These are phyloP conservation scores for Noccaea bulbosa DNA, from an alignment of 345 rosid species.

Conservation along the genomic window DNA sequence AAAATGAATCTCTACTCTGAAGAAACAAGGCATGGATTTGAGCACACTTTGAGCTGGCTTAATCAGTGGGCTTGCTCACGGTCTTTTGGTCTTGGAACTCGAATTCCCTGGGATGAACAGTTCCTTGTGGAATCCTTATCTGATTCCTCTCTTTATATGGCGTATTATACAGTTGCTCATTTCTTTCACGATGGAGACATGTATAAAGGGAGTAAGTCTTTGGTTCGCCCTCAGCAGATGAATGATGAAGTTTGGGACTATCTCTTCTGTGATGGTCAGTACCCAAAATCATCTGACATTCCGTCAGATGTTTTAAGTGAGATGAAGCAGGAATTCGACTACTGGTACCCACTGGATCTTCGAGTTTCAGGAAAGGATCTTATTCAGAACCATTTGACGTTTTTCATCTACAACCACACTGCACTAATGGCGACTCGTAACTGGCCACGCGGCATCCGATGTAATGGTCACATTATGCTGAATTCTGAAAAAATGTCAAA, in stretches of 20 bases:
- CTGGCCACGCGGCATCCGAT: slow-evolving; percentile 96
- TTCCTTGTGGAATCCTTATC: slow-evolving; percentile 93
- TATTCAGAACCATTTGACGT: slow-evolving; percentile 95
- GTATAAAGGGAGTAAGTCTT: slow-evolving; percentile 59
- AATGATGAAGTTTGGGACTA: slow-evolving; percentile 93
- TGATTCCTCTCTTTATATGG: slow-evolving; percentile 95
- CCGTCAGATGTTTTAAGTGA: slow-evolving; percentile 59
- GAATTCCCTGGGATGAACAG: slow-evolving; percentile 93
- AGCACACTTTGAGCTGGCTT: slow-evolving; percentile 91
- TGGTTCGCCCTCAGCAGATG: slow-evolving; percentile 70
- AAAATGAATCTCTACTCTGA: slow-evolving; percentile 81
- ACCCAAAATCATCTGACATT: slow-evolving; percentile 67
- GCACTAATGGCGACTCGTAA: slow-evolving; percentile 79
- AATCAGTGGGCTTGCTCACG: slow-evolving; percentile 99
- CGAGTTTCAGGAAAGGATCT: slow-evolving; percentile 98
- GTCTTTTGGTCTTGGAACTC: slow-evolving; percentile 93
- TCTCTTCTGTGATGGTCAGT: slow-evolving; percentile 72
- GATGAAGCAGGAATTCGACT: slow-evolving; percentile 96
- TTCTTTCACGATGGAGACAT: slow-evolving; percentile 76
- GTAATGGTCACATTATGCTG: slow-evolving; percentile 95
- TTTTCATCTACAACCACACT: slow-evolving; percentile 73
- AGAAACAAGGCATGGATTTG: slow-evolving; percentile 85
- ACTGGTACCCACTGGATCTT: slow-evolving; percentile 97
- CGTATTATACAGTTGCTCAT: slow-evolving; percentile 90
- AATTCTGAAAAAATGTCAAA: slow-evolving; percentile 97